Evolutionary conservation across 257 asterid genomes (phyloP), one percentile per base, ranked within the genome.

Genomic region (Solanum chilense): DNA sequence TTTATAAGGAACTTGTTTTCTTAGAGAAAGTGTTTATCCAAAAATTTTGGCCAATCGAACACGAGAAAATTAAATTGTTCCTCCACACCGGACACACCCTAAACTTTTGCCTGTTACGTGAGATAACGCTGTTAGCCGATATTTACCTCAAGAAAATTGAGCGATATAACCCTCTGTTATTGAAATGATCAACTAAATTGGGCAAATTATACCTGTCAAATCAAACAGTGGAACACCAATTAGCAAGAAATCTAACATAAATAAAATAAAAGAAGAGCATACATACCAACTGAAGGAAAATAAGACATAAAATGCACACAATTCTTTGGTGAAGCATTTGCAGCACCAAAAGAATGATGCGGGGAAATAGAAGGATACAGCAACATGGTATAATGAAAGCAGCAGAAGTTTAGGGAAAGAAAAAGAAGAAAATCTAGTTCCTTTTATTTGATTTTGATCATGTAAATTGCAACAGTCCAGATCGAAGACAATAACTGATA

Each of bases 141-240:
- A 68, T 14, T 27, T 64, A 97, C 99, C 99, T 97, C 90, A 96
- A 89, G 89, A 97, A 96, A 88, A 95, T 89, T 90, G 99, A 96
- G 75, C 98, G 96, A 85, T 97, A 95, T 92, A 97, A 91, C 88
- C 99, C 99, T 90, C 99, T 96, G 33, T 89, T 83, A 85, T 96
- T 91, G 92, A 97, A 97, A 92, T 97, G 99, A 85, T 97, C 99
- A 41, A 97, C 96, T 88, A 97, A 92, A 85, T 90, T 94, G 88
- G 88, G 92, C 88, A 97, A 91, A 91, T 96, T 92, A 91, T 97
- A 97, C 93, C 99, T 97, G 90, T 82, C 87, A 42, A 11, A 33
- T 42, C 84, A 42, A 39, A 27, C 39, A 78, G 33, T 58, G 80
- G 35, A 23, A 66, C 23, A 27, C 62, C 47, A 41, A 31, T 64